These are phyloP conservation scores for Pichia nanzhaoensis DNA, from an alignment of 805 yeast genomes.

Conservation along the genomic window DNA sequence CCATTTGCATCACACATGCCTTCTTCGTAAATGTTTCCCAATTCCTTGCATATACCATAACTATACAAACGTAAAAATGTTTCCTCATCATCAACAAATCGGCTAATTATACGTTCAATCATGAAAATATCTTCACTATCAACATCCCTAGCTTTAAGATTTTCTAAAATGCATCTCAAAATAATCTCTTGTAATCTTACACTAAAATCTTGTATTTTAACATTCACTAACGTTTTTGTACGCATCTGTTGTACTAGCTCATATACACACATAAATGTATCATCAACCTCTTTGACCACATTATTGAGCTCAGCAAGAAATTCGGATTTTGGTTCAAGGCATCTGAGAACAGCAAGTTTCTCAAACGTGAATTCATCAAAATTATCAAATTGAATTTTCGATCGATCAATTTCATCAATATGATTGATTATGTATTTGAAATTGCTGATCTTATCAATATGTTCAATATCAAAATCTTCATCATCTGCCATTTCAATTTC, in stretches of 20 bases:
- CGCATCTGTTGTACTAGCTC: constrained; percentile 4
- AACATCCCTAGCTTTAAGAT: background rate
- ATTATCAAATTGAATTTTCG: background rate
- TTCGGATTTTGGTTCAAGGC: background rate
- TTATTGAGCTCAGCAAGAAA: background rate
- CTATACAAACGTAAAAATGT: constrained; percentile 11
- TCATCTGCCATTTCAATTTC: background rate
- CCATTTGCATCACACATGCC: constrained; percentile 6
- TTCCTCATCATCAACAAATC: constrained; percentile 3
- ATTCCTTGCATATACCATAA: constrained; percentile 6
- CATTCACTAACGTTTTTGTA: background rate
- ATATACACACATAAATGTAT: constrained; percentile 1
- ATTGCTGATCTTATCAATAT: background rate
- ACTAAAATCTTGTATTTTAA: constrained; percentile 1
- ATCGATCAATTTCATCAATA: background rate
- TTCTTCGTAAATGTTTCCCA: constrained; percentile 5
- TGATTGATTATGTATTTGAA: background rate
- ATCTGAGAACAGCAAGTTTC: background rate
- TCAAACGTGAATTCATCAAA: too few relatives aligned
- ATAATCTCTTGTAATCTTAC: constrained; percentile 6
- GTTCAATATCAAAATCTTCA: background rate
- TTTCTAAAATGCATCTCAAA: constrained; percentile 4
- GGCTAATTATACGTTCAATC: constrained; percentile 9
- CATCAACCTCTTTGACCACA: background rate
- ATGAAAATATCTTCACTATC: constrained; percentile 14